Evolutionary conservation across 1,139 yeast genomes (phyloP).

Genomic region (Wickerhamomyces sp.): DNA sequence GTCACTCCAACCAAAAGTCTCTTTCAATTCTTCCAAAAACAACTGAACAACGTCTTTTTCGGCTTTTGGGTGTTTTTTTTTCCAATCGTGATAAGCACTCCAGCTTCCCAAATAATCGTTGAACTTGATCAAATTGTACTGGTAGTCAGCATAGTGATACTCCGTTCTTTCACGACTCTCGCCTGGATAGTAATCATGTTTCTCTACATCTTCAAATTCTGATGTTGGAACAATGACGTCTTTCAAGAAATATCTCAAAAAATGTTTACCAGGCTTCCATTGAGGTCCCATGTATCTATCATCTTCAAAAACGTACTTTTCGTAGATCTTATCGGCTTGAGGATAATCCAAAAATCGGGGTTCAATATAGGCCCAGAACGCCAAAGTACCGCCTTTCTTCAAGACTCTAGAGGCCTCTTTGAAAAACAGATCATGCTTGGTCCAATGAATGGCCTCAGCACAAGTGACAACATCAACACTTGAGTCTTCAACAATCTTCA

Average conservation of each 20-base stretch:
- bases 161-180: conserved; percentile 21
- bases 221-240: conserved; percentile 39
- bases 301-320: conserved; percentile 31
- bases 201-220: conserved; percentile 36
- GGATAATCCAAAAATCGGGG: conserved; percentile 44
- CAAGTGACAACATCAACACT: conserved; percentile 60
- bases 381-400: conserved; percentile 57
- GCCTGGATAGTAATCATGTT: conserved; percentile 35
- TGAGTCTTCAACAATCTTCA: conserved; percentile 18
- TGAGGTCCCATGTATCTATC: conserved; percentile 55
- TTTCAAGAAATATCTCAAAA: conserved; percentile 40
- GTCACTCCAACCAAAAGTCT: conserved; percentile 38
- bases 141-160: conserved; percentile 34
- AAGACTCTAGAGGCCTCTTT: conserved; percentile 44
- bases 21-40: conserved; percentile 39
- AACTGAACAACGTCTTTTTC: conserved; percentile 35
- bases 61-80: conserved; percentile 30
- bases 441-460: conserved; percentile 83
- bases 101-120: conserved; percentile 53
- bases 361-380: conserved; percentile 78
- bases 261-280: conserved; percentile 71
- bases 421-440: conserved; percentile 51
- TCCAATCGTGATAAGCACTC: conserved; percentile 72
- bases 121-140: conserved; percentile 39
- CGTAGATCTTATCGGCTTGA: conserved; percentile 32